These are phyloP conservation scores for Debaryomyces fabryi DNA, from an alignment of 1,139 yeast species.

Conservation along the genomic window DNA sequence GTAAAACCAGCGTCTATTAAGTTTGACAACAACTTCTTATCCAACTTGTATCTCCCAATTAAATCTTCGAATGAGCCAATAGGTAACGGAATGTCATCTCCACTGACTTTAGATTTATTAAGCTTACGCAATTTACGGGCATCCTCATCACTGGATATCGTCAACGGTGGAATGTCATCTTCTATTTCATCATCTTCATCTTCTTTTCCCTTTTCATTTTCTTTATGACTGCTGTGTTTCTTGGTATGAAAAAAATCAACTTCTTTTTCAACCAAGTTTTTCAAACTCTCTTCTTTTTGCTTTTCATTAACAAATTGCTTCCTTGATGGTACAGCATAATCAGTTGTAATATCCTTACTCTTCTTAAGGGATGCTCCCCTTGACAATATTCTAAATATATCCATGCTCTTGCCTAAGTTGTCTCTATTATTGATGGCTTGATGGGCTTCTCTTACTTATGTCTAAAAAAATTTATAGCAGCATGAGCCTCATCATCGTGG, in stretches of 20 bases:
- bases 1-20: conserved; percentile 69
- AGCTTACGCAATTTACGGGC: conserved; percentile 58
- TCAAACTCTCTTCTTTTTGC: conserved; percentile 39
- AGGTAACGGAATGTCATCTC: conserved; percentile 82
- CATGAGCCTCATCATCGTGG: conserved; percentile 10
- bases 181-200: conserved; percentile 27
- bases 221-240: conserved; percentile 26
- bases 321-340: conserved; percentile 46
- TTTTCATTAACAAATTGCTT: conserved; percentile 20
- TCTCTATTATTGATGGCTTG: not conserved
- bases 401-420: conserved; percentile 55
- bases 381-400: conserved; percentile 79
- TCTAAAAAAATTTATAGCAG: conserved; percentile 7
- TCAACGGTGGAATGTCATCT: conserved; percentile 40
- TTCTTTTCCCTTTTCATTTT: conserved; percentile 19
- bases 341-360: conserved; percentile 45
- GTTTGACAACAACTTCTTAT: conserved; percentile 63
- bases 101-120: conserved; percentile 66
- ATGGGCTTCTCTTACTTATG: not conserved
- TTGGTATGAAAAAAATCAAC: conserved; percentile 72
- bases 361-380: conserved; percentile 83
- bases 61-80: conserved; percentile 88
- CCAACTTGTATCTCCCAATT: conserved; percentile 64
- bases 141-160: conserved; percentile 55
- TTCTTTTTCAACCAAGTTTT: conserved; percentile 57